Conservation (phyloP, 2,329 filamentous ascomycete genomes). For the Pseudohalonectria lignicola region DNA sequence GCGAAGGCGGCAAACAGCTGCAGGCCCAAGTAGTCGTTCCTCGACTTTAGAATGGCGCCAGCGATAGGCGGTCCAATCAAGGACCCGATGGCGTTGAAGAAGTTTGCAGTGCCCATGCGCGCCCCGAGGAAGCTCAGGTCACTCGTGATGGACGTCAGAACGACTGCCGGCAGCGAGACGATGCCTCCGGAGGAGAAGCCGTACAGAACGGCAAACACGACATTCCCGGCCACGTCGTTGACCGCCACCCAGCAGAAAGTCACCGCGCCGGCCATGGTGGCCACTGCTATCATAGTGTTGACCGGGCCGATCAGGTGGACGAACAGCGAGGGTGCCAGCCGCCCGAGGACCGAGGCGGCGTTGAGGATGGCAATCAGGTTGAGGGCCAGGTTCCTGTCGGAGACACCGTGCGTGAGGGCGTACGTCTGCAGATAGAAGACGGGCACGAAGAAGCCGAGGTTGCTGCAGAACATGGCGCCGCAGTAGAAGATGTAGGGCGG, state of each 20-base stretch:
- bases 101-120: conserved; percentile 4
- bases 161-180: conserved; percentile 6
- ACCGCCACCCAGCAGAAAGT: conserved; percentile 22
- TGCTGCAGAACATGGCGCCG: conserved; percentile 4
- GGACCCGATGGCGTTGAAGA: conserved; percentile 4
- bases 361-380: conserved; percentile 21
- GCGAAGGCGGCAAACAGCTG: conserved; percentile 6
- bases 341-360: conserved; percentile 18
- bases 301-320: conserved; percentile 19
- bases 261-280: conserved; percentile 14
- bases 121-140: conserved; percentile 6
- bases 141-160: conserved; percentile 5
- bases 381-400: conserved; percentile 1
- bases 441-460: conserved; percentile 6
- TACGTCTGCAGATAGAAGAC: conserved; percentile 7
- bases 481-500: conserved; percentile 5
- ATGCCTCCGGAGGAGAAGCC: conserved; percentile 18
- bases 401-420: conserved; percentile 5
- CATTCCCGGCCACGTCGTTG: conserved; percentile 13
- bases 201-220: conserved; percentile 20
- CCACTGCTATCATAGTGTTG: conserved; percentile 17
- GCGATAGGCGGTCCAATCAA: conserved; percentile 6
- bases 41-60: conserved; percentile 4
- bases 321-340: conserved; percentile 17
- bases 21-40: conserved; percentile 5